Percentiles rank a stretch among this genome's conserved stretches.
These are phyloP conservation scores for Paracoccidioides lutzii DNA, from an alignment of 2,329 filamentous ascomycete genomes.

Conservation along the genomic window DNA sequence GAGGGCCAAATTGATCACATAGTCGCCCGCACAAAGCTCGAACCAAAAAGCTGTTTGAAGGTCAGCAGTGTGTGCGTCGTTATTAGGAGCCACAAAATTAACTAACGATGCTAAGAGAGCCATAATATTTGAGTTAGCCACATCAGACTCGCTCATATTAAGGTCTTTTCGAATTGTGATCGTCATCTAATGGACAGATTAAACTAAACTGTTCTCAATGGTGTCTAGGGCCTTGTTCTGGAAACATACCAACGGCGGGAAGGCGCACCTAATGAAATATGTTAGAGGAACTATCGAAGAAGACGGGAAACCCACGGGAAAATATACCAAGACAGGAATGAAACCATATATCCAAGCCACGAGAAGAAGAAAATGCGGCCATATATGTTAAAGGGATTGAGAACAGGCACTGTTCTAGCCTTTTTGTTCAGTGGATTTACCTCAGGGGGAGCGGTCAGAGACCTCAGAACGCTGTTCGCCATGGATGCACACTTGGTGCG, in stretches of 20 bases:
- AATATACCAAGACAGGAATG: constrained; percentile 65
- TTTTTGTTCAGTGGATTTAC: constrained; percentile 78
- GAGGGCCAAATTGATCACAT: constrained; percentile 76
- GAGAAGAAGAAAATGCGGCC: constrained; percentile 84
- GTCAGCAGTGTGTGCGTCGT: background rate
- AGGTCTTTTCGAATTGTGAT: constrained; percentile 72
- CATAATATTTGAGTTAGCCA: constrained; percentile 84
- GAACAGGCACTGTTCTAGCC: constrained; percentile 61
- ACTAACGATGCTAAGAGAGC: constrained; percentile 57
- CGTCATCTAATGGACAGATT: constrained; percentile 38
- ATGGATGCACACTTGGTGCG: constrained; percentile 1
- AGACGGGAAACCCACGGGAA: background rate
- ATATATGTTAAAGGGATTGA: constrained; percentile 69
- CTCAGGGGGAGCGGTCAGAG: constrained; percentile 43
- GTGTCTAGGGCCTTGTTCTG: constrained; percentile 4
- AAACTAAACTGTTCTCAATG: constrained; percentile 8
- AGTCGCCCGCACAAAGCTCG: constrained; percentile 66
- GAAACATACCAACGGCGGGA: constrained; percentile 60
- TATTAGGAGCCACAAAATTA: background rate
- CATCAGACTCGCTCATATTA: constrained; percentile 52
- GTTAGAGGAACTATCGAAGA: background rate
- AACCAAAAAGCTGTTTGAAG: constrained; percentile 48
- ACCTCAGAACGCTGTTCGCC: constrained; percentile 17
- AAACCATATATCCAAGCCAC: constrained; percentile 74
- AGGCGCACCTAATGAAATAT: constrained; percentile 54